Evolutionary conservation across 2,329 filamentous ascomycete species (phyloP).

Genomic region (Hypoxylon rubiginosum): DNA sequence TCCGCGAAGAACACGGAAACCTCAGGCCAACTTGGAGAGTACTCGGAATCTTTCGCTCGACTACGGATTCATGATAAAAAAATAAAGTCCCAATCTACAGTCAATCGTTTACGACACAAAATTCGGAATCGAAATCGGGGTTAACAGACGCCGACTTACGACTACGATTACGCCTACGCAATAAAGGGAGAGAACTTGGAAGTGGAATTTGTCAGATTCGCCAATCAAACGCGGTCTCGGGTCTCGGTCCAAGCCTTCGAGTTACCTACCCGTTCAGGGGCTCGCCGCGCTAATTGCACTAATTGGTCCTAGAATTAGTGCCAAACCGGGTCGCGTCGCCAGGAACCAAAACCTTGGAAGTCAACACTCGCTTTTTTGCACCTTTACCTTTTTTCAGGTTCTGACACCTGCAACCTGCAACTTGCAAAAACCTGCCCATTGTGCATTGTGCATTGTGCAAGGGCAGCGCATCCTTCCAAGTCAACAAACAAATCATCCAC

Average conservation of each 20-base stretch:
- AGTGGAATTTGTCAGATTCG: conserved; percentile 37
- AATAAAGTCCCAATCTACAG: conserved; percentile 8
- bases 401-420: conserved; percentile 37
- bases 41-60: conserved; percentile 20
- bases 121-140: conserved; percentile 18
- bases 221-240: conserved; percentile 39
- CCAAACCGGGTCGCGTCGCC: conserved; percentile 26
- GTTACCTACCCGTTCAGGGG: conserved; percentile 31
- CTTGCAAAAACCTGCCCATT: conserved; percentile 10
- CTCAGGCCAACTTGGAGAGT: conserved; percentile 22
- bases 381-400: conserved; percentile 16
- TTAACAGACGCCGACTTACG: conserved; percentile 6
- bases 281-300: conserved; percentile 36
- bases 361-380: conserved; percentile 37
- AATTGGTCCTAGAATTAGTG: conserved; percentile 31
- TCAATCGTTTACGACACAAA: conserved; percentile 37
- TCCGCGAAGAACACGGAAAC: conserved; percentile 35
- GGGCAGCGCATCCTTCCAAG: conserved; percentile 23
- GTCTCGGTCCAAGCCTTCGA: conserved; percentile 23
- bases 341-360: conserved; percentile 37
- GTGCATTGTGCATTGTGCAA: background rate
- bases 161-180: conserved; percentile 11
- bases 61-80: conserved; percentile 9
- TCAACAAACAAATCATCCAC: conserved; percentile 39
- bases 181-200: conserved; percentile 13